phyloP scores from a whole-genome alignment of 495 filamentous ascomycete genomes.

The Paragyromitra xinjiangensis region DNA sequence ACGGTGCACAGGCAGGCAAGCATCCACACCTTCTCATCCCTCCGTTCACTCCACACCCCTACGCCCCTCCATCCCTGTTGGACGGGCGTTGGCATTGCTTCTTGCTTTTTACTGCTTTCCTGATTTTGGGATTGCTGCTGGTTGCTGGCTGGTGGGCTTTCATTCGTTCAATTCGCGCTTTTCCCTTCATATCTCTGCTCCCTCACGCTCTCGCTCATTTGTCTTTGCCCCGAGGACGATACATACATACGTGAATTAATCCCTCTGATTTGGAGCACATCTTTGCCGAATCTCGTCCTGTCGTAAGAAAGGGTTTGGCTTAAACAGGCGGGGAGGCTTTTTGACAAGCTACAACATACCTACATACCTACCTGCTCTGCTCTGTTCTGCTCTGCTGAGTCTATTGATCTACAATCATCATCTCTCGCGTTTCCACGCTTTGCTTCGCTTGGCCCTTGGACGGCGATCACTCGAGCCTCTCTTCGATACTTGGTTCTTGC shows the following conservation, averaged over 20 bases:
- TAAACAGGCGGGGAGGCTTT: slow-evolving; percentile 15
- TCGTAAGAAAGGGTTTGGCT: slow-evolving; percentile 28
- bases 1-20: slow-evolving; percentile 54
- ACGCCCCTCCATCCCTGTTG: slow-evolving; percentile 45
- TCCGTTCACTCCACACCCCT: slow-evolving; percentile 46
- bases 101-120: slow-evolving; percentile 50
- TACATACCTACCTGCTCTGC: background rate
- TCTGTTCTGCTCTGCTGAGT: background rate
- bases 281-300: slow-evolving; percentile 31
- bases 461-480: slow-evolving; percentile 51
- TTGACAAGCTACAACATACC: slow-evolving; percentile 15
- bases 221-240: slow-evolving; percentile 30
- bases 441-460: slow-evolving; percentile 48
- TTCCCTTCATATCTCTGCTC: slow-evolving; percentile 29
- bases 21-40: slow-evolving; percentile 48
- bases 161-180: slow-evolving; percentile 46
- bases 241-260: slow-evolving; percentile 41
- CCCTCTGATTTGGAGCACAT: slow-evolving; percentile 37
- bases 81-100: slow-evolving; percentile 53
- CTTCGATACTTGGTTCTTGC: slow-evolving; percentile 44
- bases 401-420: slow-evolving; percentile 46
- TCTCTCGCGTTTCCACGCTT: slow-evolving; percentile 39
- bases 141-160: slow-evolving; percentile 34
- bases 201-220: slow-evolving; percentile 30
- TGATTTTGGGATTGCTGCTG: slow-evolving; percentile 42